phyloP scores from a whole-genome alignment of 768 basidiomycete species.

The Auriscalpium microsporum region DNA sequence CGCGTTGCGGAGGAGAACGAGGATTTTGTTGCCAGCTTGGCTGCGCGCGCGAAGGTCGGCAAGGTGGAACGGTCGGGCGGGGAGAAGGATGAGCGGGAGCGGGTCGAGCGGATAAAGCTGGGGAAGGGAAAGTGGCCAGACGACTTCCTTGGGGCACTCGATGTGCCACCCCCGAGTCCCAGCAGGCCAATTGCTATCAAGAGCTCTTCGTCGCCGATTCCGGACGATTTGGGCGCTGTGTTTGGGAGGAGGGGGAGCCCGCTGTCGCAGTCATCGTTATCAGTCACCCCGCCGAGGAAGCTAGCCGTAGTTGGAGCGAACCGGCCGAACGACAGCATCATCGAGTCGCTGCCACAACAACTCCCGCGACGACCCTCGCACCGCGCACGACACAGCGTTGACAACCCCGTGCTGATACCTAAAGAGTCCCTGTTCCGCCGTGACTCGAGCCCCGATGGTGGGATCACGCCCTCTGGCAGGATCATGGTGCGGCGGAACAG shows the following conservation, averaged over 20 bases:
- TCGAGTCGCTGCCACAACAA: slow-evolving; percentile 39
- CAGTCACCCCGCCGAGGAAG: slow-evolving; percentile 45
- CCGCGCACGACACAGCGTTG: slow-evolving; percentile 57
- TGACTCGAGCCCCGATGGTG: slow-evolving; percentile 52
- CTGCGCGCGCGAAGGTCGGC: slow-evolving; percentile 23
- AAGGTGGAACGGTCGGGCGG: slow-evolving; percentile 18
- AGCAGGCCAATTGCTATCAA: slow-evolving; percentile 15
- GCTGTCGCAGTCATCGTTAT: slow-evolving; percentile 16
- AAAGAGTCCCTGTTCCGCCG: slow-evolving; percentile 29
- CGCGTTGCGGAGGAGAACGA: slow-evolving; percentile 63
- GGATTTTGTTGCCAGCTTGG: slow-evolving; percentile 41
- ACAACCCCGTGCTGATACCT: slow-evolving; percentile 31
- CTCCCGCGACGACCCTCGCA: slow-evolving; percentile 54
- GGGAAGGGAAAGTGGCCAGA: slow-evolving; percentile 81
- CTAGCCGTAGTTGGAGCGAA: slow-evolving; percentile 41
- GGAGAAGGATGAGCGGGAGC: slow-evolving; percentile 24
- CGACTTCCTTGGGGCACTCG: slow-evolving; percentile 62
- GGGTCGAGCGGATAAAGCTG: slow-evolving; percentile 41
- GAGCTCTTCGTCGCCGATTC: not conserved
- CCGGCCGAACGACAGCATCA: slow-evolving; percentile 34
- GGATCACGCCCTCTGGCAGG: slow-evolving; percentile 26
- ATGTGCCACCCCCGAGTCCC: slow-evolving; percentile 17
- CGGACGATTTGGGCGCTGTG: slow-evolving; percentile 13
- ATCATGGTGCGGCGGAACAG: slow-evolving; percentile 52
- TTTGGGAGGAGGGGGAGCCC: slow-evolving; percentile 17